Base-by-base conservation (phyloP, 192 early-diverging fungal genomes). In the Podila epigama region DNA sequence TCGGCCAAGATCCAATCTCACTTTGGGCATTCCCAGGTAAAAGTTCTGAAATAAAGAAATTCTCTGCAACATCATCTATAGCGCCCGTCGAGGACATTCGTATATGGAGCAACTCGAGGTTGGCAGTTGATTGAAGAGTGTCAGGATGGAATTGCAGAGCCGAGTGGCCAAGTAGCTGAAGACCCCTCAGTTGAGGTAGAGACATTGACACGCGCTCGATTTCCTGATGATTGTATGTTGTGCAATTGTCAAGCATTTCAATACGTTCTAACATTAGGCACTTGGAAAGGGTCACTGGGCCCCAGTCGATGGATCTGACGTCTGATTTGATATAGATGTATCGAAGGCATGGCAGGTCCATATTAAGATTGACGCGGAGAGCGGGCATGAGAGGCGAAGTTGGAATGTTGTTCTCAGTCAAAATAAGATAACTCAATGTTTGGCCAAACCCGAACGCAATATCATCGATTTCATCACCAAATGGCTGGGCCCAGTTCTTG, bases 371-470 rank as follows among this genome's bases (percentile, higher is more conserved):
- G 33, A n/a, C 33, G 12, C 31, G 29, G 33, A 33, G 12, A 29
- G 4, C 29, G 4, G 37, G 27, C 11, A 42, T 11, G 2, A 15
- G 6, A 0, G 34, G 7, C 16, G 34, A 9, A 2, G 2, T 1
- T 44, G 44, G 2, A 20, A 22, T 8, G 40, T 20, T 22, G 41
- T 22, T 25, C 44, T 48, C 37, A 6, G 36, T 5, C 3, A 39
- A 34, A 28, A 27, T 36, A 28, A 59, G 35, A 0, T 28, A 2
- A 5, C 18, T 37, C 25, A 59, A 37, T 41, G 57, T 59, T 25
- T 59, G 20, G 16, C 57, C 40, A 39, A 59, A 59, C 20, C 35
- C 22, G 13, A 41, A 59, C 4, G 57, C 57, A 41, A 59, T 59
- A 28, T 59, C 57, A 13, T 59, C 57, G 5, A 59, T 39, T 27